These are phyloP conservation scores for Backusella parvicylindrica DNA, from an alignment of 192 early-diverging fungal genomes.

Conservation along the genomic window DNA sequence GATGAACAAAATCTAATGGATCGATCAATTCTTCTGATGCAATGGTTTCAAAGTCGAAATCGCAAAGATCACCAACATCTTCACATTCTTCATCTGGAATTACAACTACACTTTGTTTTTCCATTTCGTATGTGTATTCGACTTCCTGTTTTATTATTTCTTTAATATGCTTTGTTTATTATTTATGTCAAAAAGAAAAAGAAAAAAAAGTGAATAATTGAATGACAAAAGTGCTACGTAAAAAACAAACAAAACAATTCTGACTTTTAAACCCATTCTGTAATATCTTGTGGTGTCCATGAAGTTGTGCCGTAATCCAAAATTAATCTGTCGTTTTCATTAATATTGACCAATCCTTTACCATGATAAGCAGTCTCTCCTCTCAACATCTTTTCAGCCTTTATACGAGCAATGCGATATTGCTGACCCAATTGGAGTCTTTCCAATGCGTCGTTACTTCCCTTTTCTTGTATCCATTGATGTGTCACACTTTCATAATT, in stretches of 20 bases:
- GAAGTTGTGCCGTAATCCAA: conserved; percentile 3
- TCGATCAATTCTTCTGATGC: not conserved
- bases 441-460: not conserved
- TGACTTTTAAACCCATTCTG: conserved; percentile 13
- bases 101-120: not conserved
- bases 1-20: not conserved
- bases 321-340: not conserved
- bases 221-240: not conserved
- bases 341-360: conserved; percentile 2
- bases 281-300: conserved; percentile 6
- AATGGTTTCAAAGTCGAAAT: not conserved
- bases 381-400: conserved; percentile 11
- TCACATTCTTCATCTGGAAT: not conserved
- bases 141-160: not conserved
- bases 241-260: not conserved
- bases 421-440: conserved; percentile 10
- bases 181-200: not conserved
- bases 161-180: not conserved
- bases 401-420: conserved; percentile 21
- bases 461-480: not conserved
- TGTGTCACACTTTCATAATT: not conserved
- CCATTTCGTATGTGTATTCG: not conserved
- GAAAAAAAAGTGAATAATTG: not conserved
- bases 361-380: conserved; percentile 13
- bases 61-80: not conserved